Conservation (phyloP, 192 early-diverging fungal genomes). For the Funneliformis geosporum region DNA sequence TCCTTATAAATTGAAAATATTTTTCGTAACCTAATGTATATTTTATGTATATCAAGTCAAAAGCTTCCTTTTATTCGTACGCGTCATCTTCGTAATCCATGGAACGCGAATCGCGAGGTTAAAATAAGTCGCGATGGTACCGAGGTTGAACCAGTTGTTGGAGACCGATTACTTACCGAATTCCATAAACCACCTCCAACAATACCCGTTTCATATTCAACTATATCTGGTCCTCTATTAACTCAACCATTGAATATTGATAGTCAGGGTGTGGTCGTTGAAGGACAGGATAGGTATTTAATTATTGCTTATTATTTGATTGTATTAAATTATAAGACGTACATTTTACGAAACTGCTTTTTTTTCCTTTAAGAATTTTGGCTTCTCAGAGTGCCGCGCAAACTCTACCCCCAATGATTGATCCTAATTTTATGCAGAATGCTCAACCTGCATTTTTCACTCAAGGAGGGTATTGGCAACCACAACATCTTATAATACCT, state of each 20-base stretch:
- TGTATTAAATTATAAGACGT: not conserved
- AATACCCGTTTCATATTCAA: not conserved
- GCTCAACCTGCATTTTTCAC: conserved; percentile 10
- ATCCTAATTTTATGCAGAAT: conserved; percentile 18
- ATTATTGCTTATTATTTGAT: not conserved
- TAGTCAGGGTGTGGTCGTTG: not conserved
- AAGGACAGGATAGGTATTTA: conserved; percentile 6
- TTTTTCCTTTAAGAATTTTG: not conserved
- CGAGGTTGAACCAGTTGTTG: conserved; percentile 46
- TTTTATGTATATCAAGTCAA: conserved; percentile 36
- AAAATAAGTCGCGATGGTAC: conserved; percentile 55
- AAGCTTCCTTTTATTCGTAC: conserved; percentile 48
- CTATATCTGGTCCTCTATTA: conserved; percentile 20
- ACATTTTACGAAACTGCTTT: not conserved
- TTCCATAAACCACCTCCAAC: conserved; percentile 37
- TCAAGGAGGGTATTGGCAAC: conserved; percentile 24
- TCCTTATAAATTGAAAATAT: not conserved
- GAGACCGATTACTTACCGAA: conserved; percentile 41
- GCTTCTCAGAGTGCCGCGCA: not conserved
- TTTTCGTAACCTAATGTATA: not conserved
- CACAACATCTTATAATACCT: conserved; percentile 24
- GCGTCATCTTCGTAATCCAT: conserved; percentile 47
- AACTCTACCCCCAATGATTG: conserved; percentile 24
- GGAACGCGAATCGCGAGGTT: conserved; percentile 51
- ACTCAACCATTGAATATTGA: conserved; percentile 31